phyloP scores from a whole-genome alignment of 169 alveolate genomes.

The Miamiensis avidus region DNA sequence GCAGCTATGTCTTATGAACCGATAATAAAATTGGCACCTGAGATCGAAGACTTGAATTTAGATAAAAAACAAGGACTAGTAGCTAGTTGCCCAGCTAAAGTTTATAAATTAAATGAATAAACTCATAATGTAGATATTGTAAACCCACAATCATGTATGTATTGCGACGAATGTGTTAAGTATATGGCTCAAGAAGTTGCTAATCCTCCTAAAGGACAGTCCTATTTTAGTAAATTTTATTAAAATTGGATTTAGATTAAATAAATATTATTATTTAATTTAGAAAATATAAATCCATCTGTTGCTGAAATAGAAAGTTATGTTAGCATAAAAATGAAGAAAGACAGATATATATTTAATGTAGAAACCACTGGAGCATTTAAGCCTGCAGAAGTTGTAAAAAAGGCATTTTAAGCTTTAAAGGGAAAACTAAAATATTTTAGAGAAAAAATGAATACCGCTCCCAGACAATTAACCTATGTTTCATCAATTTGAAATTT shows the following conservation, averaged over 20 bases:
- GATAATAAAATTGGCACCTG: constrained; percentile 58
- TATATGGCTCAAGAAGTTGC: constrained; percentile 45
- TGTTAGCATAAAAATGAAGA: constrained; percentile 60
- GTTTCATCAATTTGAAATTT: too few relatives aligned
- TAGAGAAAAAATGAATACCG: constrained; percentile 21
- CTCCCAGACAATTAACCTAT: too few relatives aligned
- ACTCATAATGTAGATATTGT: constrained; percentile 66
- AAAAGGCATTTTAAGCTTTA: constrained; percentile 85
- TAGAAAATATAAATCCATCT: constrained; percentile 53
- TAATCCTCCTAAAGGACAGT: constrained; percentile 1
- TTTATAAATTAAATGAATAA: constrained; percentile 68
- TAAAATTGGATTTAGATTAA: constrained; percentile 33
- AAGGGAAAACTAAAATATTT: constrained; percentile 69
- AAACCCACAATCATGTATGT: constrained; percentile 77
- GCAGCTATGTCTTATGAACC: constrained; percentile 86
- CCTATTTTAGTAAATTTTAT: constrained; percentile 6
- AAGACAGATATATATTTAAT: constrained; percentile 77
- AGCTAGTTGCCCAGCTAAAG: constrained; percentile 91
- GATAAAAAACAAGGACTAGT: constrained; percentile 82
- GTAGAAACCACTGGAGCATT: constrained; percentile 95
- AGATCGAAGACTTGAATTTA: constrained; percentile 59
- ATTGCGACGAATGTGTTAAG: constrained; percentile 88
- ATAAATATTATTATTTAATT: too few relatives aligned
- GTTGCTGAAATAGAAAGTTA: constrained; percentile 34
- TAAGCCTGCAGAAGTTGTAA: constrained; percentile 92